Base-by-base conservation (phyloP, 495 filamentous ascomycete species). In the Podospora conica region DNA sequence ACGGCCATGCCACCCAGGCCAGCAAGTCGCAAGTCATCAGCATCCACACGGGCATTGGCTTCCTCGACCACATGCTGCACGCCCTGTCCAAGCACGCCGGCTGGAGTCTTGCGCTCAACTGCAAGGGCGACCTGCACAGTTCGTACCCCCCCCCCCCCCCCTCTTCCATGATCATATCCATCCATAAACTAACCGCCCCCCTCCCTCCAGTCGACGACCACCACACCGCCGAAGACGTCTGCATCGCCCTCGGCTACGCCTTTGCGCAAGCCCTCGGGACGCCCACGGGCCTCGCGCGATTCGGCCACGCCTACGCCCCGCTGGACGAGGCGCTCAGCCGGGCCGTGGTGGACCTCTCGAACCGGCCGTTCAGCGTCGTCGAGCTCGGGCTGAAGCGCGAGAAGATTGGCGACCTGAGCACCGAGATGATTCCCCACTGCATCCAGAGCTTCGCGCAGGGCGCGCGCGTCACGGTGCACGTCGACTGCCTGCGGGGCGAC, bases 61-160 rank as follows among this genome's bases (percentile, higher is more conserved):
- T 98, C 78, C 81, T 98, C 31, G 95, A 98, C 81, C 95, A 98
- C 81, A 98, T 98, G 95, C 82, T 98, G 59, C 95, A 98, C 75
- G 95, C 95, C 27, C 86, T 97, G 53, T 90, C 95, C 2, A 98
- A 98, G 76, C 95, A 98, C 78, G 87, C 90, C 0, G 94, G 94
- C 20, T 97, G 93, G 95, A 92, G 88, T 81, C 77, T 98, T 70
- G 85, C 85, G 9, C 78, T 98, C 23, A 81, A 86, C 55, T 94
- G 91, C 71, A 84, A 87, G 75, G 95, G 95, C 20, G 95, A 98
- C 80, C 75, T 98, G 24, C 89, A 93, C 80, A 97, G 92, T 96
- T 79, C 64, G 85, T 83, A 53, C 54, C 22, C 55, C 59, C 53
- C 10, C 10, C 18, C 69, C 59, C 12, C 9, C 59, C 31, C 64